Conservation (phyloP, 768 basidiomycete genomes). For the Rhodotorula toruloides region DNA sequence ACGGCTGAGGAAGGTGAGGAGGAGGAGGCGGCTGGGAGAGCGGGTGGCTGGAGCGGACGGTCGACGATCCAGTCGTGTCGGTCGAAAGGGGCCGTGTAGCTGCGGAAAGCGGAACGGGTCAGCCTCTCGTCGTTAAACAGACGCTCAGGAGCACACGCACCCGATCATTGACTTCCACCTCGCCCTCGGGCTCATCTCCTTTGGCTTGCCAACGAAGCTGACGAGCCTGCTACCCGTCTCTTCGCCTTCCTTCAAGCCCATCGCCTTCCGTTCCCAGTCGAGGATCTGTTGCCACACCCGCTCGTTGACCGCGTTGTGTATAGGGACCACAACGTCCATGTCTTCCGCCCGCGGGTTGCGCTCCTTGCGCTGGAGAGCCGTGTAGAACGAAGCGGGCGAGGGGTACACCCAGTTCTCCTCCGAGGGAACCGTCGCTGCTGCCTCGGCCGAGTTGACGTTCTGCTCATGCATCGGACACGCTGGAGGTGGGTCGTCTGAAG, state of each 20-base stretch:
- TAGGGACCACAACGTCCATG: slow-evolving; percentile 93
- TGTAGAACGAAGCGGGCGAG: slow-evolving; percentile 95
- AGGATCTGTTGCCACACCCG: slow-evolving; percentile 77
- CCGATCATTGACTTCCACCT: slow-evolving; percentile 76
- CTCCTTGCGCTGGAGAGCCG: slow-evolving; percentile 93
- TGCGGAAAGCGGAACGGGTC: slow-evolving; percentile 44
- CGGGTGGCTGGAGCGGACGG: slow-evolving; percentile 55
- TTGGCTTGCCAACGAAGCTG: slow-evolving; percentile 84
- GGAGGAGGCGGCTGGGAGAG: slow-evolving; percentile 2
- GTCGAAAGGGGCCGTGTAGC: slow-evolving; percentile 91
- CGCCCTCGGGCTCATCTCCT: slow-evolving; percentile 72
- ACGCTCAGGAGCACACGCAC: slow-evolving; percentile 52
- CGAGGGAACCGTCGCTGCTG: slow-evolving; percentile 48
- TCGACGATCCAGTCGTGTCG: slow-evolving; percentile 96
- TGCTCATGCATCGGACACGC: slow-evolving; percentile 27
- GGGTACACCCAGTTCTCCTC: slow-evolving; percentile 89
- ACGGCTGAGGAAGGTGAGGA: too few relatives aligned
- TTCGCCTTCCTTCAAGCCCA: slow-evolving; percentile 38
- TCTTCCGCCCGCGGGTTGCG: slow-evolving; percentile 65
- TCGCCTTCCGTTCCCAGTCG: slow-evolving; percentile 61
- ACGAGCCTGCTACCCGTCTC: slow-evolving; percentile 63
- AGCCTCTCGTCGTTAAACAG: background rate
- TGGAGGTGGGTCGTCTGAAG: slow-evolving; percentile 8
- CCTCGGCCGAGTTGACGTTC: slow-evolving; percentile 15
- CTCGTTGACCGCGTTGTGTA: slow-evolving; percentile 99